These are phyloP conservation scores for Casaregolazyma suthepensis DNA, from an alignment of 1,139 yeast genomes.

Conservation along the genomic window DNA sequence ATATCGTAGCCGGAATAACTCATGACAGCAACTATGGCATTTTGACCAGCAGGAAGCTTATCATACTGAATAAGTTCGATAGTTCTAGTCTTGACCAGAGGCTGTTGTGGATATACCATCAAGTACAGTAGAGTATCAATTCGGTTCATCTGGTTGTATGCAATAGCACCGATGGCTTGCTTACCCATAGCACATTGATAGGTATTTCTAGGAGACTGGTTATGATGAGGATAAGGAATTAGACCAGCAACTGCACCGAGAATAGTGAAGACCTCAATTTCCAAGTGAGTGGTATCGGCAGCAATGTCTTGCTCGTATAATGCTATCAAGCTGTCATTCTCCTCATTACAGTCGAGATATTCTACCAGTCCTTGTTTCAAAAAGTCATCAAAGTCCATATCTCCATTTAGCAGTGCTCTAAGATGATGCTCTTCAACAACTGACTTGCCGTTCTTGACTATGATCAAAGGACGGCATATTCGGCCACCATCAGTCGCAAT, in stretches of 20 bases:
- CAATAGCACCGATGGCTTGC: conserved; percentile 99
- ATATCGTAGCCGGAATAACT: conserved; percentile 98
- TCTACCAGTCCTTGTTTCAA: conserved; percentile 82
- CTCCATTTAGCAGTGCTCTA: conserved; percentile 51
- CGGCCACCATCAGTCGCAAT: conserved; percentile 99
- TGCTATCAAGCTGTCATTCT: conserved; percentile 91
- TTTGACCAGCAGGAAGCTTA: conserved; percentile 97
- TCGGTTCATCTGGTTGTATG: conserved; percentile 91
- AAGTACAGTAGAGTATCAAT: conserved; percentile 89
- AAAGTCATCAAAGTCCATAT: conserved; percentile 84
- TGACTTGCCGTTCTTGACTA: conserved; percentile 67
- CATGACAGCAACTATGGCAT: conserved; percentile 99
- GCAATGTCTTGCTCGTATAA: conserved; percentile 65
- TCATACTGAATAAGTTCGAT: conserved; percentile 93
- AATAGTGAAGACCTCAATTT: conserved; percentile 93
- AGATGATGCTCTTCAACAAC: conserved; percentile 70
- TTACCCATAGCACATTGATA: conserved; percentile 99
- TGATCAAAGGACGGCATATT: conserved; percentile 92
- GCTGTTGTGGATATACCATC: conserved; percentile 98
- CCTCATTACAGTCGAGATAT: conserved; percentile 95
- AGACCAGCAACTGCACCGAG: conserved; percentile 98
- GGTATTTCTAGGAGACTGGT: conserved; percentile 97
- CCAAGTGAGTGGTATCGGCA: conserved; percentile 73
- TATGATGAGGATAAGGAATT: conserved; percentile 99
- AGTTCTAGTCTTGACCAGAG: conserved; percentile 97